These are phyloP conservation scores for Ustilago xerochloae DNA, from an alignment of 1,284 basidiomycete species.

Conservation along the genomic window DNA sequence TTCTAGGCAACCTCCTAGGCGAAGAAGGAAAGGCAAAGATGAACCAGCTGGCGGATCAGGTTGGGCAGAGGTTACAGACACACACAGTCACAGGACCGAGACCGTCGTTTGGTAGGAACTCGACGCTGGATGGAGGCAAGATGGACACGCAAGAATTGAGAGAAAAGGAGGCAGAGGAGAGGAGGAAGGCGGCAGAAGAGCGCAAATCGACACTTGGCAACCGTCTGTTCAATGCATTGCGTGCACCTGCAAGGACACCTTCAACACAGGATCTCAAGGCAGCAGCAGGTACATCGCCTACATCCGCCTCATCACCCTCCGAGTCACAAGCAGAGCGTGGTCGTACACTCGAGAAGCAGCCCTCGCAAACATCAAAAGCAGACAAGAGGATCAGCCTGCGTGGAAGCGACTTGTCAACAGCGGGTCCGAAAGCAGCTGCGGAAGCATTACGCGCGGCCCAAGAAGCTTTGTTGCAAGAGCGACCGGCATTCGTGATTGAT, in stretches of 20 bases:
- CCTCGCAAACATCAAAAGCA: constrained; percentile 7
- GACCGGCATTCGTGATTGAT: constrained; percentile 61
- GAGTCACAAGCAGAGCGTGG: constrained; percentile 19
- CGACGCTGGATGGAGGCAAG: constrained; percentile 46
- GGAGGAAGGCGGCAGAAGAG: constrained; percentile 30
- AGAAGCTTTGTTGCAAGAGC: constrained; percentile 54
- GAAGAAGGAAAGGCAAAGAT: constrained; percentile 66
- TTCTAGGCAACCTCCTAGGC: constrained; percentile 64
- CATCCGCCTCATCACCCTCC: not conserved
- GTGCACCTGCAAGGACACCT: constrained; percentile 22
- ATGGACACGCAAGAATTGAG: constrained; percentile 52
- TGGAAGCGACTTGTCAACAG: constrained; percentile 49
- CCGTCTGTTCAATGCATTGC: constrained; percentile 50
- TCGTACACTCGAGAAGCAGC: constrained; percentile 30
- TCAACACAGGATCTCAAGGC: constrained; percentile 32
- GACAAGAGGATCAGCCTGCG: constrained; percentile 44
- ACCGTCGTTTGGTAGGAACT: constrained; percentile 58
- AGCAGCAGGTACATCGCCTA: constrained; percentile 2
- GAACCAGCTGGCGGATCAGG: constrained; percentile 64
- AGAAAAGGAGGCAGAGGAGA: constrained; percentile 50
- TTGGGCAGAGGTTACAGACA: constrained; percentile 62
- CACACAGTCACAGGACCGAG: constrained; percentile 64
- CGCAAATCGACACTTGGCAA: constrained; percentile 44
- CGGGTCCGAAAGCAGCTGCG: constrained; percentile 55
- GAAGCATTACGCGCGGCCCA: constrained; percentile 56